Evolutionary conservation across 2,329 filamentous ascomycete species (phyloP), one percentile per base, ranked within the genome.

Genomic region (Pestalotiopsis fici): DNA sequence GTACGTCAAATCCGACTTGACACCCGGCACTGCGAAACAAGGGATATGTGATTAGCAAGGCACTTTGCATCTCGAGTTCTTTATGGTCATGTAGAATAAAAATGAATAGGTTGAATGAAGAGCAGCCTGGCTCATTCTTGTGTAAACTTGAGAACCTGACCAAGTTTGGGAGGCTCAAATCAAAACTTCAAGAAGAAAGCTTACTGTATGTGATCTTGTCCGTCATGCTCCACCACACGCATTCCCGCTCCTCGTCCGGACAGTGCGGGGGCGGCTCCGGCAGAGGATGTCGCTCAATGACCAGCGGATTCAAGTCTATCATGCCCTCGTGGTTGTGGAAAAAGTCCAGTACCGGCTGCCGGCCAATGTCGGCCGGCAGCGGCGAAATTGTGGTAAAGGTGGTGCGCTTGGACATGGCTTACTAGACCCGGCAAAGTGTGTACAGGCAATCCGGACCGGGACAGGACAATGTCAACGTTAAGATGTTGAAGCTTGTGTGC

Each of bases 301-400:
- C 91, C 60, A 97, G 85, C 1, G 94, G 94, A 78, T 97, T 97
- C 67, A 97, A 83, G 76, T 95, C 91, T 74, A 97, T 97, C 91
- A 97, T 97, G 73, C 90, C 90, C 62, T 86, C 78, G 80, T 97
- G 93, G 78, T 91, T 86, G 78, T 94, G 93, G 37, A 97, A 88
- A 71, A 93, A 93, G 65, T 88, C 85, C 70, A 97, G 78, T 55
- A 93, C 93, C n/a, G 88, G 86, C 71, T 91, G 85, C 65, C 93
- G 88, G 60, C 88, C 84, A 71, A 96, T 87, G 72, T 84, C 83
- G 2, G 87, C 73, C 9, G 94, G 94, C 37, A 97, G 85, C 21
- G 93, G 91, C 31, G 93, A 96, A 72, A 95, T 89, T 59, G 88
- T 92, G 50, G 93, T 96, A 81, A 95, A 94, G 37, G 89, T 84